Percentiles rank a stretch among this genome's conserved stretches.
phyloP scores from a whole-genome alignment of 805 yeast species.

The Helenozyma rhizophorensis region DNA sequence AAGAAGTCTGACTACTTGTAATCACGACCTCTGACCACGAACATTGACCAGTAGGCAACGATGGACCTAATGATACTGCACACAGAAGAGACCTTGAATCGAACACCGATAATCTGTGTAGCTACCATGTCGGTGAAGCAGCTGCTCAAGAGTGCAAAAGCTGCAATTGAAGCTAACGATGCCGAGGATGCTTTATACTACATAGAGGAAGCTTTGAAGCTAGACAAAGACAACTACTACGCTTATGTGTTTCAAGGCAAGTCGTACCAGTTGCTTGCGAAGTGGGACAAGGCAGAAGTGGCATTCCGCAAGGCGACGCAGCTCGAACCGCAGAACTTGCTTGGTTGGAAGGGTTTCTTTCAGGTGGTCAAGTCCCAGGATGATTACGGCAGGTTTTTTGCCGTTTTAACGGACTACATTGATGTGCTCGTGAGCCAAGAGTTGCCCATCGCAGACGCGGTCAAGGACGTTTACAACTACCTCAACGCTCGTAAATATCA shows the following conservation, averaged over 20 bases:
- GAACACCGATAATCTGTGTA: no score
- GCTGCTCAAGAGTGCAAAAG: conserved; percentile 36
- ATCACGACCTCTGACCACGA: no score
- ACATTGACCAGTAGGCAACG: no score
- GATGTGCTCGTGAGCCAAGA: conserved; percentile 38
- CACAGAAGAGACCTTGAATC: no score
- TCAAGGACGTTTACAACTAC: conserved; percentile 45
- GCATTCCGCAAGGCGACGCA: conserved; percentile 48
- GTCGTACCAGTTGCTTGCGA: conserved; percentile 46
- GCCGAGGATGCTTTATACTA: conserved; percentile 58
- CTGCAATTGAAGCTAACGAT: conserved; percentile 51
- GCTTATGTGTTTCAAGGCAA: conserved; percentile 75
- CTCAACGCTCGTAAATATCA: conserved; percentile 32
- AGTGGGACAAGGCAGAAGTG: conserved; percentile 34
- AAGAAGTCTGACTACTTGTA: no score
- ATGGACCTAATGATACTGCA: no score
- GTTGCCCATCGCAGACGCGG: conserved; percentile 44
- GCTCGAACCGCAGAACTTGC: conserved; percentile 45
- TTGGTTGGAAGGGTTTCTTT: conserved; percentile 82
- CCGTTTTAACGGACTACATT: conserved; percentile 42
- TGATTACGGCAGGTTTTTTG: conserved; percentile 44
- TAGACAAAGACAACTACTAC: conserved; percentile 55
- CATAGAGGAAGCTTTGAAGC: conserved; percentile 50
- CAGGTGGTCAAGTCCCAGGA: conserved; percentile 36
- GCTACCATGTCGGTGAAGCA: conserved; percentile 21